Percentiles rank a stretch among this genome's conserved stretches.
phyloP scores from a whole-genome alignment of 2,329 filamentous ascomycete species.

The Colletotrichum eremochloae region DNA sequence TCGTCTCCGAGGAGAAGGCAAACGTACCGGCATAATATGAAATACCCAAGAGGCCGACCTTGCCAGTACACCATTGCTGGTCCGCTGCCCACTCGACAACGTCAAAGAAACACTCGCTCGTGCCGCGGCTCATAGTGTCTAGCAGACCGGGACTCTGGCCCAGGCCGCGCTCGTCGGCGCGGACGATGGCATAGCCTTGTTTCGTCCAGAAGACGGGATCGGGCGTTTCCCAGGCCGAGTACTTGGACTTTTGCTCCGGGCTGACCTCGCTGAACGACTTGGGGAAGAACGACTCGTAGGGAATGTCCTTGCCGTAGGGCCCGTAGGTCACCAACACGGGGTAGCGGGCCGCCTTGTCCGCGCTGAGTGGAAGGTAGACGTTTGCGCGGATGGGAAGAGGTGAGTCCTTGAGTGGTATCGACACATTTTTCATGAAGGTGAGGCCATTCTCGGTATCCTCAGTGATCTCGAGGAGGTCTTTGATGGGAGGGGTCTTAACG shows the following conservation, averaged over 20 bases:
- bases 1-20: too few relatives aligned
- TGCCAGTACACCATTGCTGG: constrained; percentile 62
- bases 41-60: constrained; percentile 63
- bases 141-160: constrained; percentile 62
- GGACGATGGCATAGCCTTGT: constrained; percentile 67
- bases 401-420: constrained; percentile 49
- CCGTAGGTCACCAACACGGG: constrained; percentile 80
- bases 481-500: constrained; percentile 37
- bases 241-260: constrained; percentile 63
- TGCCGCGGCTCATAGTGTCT: constrained; percentile 63
- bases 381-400: constrained; percentile 54
- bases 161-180: constrained; percentile 63
- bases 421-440: constrained; percentile 56
- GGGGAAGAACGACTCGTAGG: constrained; percentile 65
- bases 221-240: constrained; percentile 72
- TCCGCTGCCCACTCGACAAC: constrained; percentile 64
- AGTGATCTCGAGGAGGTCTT: constrained; percentile 32
- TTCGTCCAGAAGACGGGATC: constrained; percentile 69
- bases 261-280: constrained; percentile 64
- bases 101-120: constrained; percentile 62
- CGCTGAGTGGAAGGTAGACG: constrained; percentile 52
- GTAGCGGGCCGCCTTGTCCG: constrained; percentile 44
- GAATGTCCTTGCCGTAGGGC: constrained; percentile 81
- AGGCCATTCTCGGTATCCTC: constrained; percentile 33
- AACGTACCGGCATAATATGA: constrained; percentile 57